Evolutionary conservation across 2,329 filamentous ascomycete genomes (phyloP).

Genomic region (Microcyclospora pomicola): DNA sequence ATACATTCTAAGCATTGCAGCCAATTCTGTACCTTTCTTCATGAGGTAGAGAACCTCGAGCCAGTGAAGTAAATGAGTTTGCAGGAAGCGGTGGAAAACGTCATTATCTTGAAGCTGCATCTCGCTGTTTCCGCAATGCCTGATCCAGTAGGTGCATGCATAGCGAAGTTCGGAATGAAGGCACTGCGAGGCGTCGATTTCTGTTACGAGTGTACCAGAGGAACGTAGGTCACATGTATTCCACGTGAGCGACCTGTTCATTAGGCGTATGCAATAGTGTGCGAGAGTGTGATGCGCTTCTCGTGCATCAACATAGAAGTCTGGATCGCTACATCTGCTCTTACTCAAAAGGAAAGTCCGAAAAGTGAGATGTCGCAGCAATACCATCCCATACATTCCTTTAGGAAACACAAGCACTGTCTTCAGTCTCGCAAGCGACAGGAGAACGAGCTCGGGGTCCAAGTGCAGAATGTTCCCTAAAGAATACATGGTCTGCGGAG

Average conservation of each 20-base stretch:
- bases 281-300: slow-evolving; percentile 6
- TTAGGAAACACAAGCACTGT: no score
- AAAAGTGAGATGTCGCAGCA: slow-evolving; percentile 17
- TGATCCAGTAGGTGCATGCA: slow-evolving; percentile 28
- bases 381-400: no score
- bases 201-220: neutral
- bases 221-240: neutral
- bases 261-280: slow-evolving; percentile 4
- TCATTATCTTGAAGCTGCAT: slow-evolving; percentile 16
- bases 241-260: no score
- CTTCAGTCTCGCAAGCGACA: no score
- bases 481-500: no score
- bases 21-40: slow-evolving; percentile 10
- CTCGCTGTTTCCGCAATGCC: slow-evolving; percentile 19
- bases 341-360: slow-evolving; percentile 15
- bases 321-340: neutral
- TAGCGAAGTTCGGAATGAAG: slow-evolving; percentile 25
- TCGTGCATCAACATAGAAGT: slow-evolving; percentile 9
- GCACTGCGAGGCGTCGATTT: slow-evolving; percentile 9
- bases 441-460: no score
- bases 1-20: neutral
- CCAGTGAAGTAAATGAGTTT: slow-evolving; percentile 30
- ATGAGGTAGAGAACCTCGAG: slow-evolving; percentile 30
- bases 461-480: no score
- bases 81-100: slow-evolving; percentile 24